phyloP scores from a whole-genome alignment of 805 yeast species.

The Candida nitratophila region DNA sequence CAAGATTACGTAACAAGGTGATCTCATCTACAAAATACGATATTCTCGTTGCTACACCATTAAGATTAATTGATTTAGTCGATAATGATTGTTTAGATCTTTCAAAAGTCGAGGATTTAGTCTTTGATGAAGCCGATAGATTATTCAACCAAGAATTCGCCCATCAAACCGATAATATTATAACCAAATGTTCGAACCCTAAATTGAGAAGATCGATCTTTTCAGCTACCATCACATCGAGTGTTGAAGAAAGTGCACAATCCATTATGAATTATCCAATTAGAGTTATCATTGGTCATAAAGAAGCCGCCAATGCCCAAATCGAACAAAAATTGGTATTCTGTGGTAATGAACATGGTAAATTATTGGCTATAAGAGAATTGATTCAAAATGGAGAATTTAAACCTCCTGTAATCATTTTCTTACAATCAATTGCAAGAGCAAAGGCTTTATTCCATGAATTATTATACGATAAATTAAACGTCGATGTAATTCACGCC shows the following conservation, averaged over 20 bases:
- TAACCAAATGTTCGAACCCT: slow-evolving; percentile 49
- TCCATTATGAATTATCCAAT: slow-evolving; percentile 81
- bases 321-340: slow-evolving; percentile 79
- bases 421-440: slow-evolving; percentile 84
- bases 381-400: slow-evolving; percentile 78
- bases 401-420: slow-evolving; percentile 88
- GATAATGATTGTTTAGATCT: slow-evolving; percentile 55
- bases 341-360: slow-evolving; percentile 96
- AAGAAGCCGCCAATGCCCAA: slow-evolving; percentile 82
- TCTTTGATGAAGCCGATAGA: slow-evolving; percentile 95
- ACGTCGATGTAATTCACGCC: slow-evolving; percentile 94
- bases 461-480: slow-evolving; percentile 80
- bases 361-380: slow-evolving; percentile 83
- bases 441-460: slow-evolving; percentile 96
- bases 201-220: slow-evolving; percentile 68
- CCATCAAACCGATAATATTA: slow-evolving; percentile 83
- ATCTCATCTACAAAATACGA: slow-evolving; percentile 63
- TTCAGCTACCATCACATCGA: slow-evolving; percentile 93
- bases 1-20: slow-evolving; percentile 56
- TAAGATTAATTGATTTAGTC: slow-evolving; percentile 75
- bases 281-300: slow-evolving; percentile 84
- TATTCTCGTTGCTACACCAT: slow-evolving; percentile 80
- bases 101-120: slow-evolving; percentile 59
- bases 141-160: slow-evolving; percentile 81
- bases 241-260: slow-evolving; percentile 82